Percentiles rank a stretch among this genome's conserved stretches.
Conservation (phyloP, 306 rosid genomes). For the Cicer arietinum region DNA sequence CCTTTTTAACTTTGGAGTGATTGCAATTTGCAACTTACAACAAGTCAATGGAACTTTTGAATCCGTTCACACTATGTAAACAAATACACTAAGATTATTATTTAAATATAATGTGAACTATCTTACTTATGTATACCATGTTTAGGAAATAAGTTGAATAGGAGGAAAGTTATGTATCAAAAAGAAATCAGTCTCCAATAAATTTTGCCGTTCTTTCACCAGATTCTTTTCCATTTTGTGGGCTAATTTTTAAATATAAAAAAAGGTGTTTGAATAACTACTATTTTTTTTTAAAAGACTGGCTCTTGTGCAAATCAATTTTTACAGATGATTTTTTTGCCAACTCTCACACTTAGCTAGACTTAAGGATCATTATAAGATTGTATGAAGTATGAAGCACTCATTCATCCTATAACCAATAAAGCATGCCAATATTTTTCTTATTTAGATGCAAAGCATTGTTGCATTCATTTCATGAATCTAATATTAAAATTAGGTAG, state of each 20-base stretch:
- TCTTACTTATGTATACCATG: neutral
- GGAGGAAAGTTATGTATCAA: neutral
- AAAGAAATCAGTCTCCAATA: neutral
- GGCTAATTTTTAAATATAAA: neutral
- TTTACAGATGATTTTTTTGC: neutral
- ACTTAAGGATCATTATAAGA: neutral
- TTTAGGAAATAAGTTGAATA: neutral
- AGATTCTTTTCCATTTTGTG: neutral
- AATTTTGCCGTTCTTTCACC: neutral
- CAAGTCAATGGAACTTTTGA: conserved; percentile 14
- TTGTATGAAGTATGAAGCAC: neutral
- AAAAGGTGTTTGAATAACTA: neutral
- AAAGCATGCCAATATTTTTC: conserved; percentile 2
- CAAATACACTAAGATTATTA: conserved; percentile 14
- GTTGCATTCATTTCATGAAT: conserved; percentile 6
- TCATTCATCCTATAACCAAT: conserved; percentile 3
- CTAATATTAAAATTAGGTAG: conserved; percentile 1
- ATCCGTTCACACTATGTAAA: conserved; percentile 4
- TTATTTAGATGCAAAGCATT: neutral
- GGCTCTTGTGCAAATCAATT: neutral
- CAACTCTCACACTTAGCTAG: neutral
- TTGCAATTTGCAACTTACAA: neutral
- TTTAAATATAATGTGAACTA: conserved; percentile 4
- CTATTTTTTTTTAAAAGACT: neutral
- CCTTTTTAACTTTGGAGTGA: conserved; percentile 9